Evolutionary conservation across 2,329 filamentous ascomycete species (phyloP).

Genomic region (Atkinsonella texensis): DNA sequence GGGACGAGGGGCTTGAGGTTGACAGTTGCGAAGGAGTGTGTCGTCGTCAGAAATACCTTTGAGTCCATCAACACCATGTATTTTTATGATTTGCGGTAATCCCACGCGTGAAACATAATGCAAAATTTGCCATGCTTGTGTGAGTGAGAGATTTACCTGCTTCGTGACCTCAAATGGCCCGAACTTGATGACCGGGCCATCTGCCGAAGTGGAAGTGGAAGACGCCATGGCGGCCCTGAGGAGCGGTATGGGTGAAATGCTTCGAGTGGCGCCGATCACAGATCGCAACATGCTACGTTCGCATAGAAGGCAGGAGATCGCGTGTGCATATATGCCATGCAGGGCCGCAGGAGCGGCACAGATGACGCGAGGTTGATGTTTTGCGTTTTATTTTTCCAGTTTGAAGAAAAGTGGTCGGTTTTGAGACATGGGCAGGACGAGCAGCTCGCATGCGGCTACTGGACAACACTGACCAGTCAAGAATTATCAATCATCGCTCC

Average conservation of each 20-base stretch:
- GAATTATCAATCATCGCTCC: too few species aligned
- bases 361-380: too few species aligned
- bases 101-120: neutral
- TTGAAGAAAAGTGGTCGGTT: too few species aligned
- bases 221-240: slow-evolving; percentile 19
- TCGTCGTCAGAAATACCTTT: slow-evolving; percentile 78
- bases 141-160: slow-evolving; percentile 37
- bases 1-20: slow-evolving; percentile 92
- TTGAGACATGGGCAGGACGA: too few species aligned
- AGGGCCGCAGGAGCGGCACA: too few species aligned
- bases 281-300: slow-evolving; percentile 1
- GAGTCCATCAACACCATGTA: too few species aligned
- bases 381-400: too few species aligned
- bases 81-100: too few species aligned
- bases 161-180: slow-evolving; percentile 65
- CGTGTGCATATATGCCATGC: too few species aligned
- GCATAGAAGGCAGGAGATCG: neutral
- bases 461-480: too few species aligned
- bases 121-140: neutral
- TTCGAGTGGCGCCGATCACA: slow-evolving; percentile 1
- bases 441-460: too few species aligned
- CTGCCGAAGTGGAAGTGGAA: slow-evolving; percentile 9
- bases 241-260: slow-evolving; percentile 6
- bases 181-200: slow-evolving; percentile 43
- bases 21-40: slow-evolving; percentile 73